Conservation (phyloP, 2,329 filamentous ascomycete species). For the Colletotrichum incanum region DNA sequence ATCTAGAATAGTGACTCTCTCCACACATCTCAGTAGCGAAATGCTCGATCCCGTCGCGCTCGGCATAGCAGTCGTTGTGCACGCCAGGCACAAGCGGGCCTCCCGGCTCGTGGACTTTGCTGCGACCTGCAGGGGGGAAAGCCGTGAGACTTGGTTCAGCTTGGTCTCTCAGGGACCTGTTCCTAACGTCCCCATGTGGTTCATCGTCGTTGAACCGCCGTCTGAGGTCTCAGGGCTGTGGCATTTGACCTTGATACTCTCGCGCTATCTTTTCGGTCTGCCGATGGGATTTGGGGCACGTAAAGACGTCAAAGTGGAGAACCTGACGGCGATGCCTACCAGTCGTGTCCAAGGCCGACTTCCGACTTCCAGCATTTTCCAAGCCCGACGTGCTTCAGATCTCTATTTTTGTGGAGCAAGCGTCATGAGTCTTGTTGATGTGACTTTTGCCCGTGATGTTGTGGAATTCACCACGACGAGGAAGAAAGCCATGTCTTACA, state of each 20-base stretch:
- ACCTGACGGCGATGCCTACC: neutral
- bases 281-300: neutral
- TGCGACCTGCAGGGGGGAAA: constrained; percentile 32
- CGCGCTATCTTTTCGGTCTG: neutral
- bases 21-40: constrained; percentile 23
- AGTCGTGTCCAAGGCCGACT: neutral
- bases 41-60: constrained; percentile 16
- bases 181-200: constrained; percentile 1
- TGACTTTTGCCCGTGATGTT: neutral
- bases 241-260: neutral
- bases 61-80: constrained; percentile 13
- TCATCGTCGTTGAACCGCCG: neutral
- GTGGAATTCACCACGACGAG: constrained; percentile 8
- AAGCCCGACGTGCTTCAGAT: constrained; percentile 15
- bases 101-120: constrained; percentile 27
- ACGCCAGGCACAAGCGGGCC: constrained; percentile 26
- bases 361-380: neutral
- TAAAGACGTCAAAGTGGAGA: neutral
- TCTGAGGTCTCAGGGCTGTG: constrained; percentile 20
- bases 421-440: neutral
- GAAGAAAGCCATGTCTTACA: neutral
- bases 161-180: constrained; percentile 2
- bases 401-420: constrained; percentile 31
- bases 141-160: constrained; percentile 15
- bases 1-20: constrained; percentile 21